These are phyloP conservation scores for Pichia scutulata DNA, from an alignment of 805 yeast genomes.

Conservation along the genomic window DNA sequence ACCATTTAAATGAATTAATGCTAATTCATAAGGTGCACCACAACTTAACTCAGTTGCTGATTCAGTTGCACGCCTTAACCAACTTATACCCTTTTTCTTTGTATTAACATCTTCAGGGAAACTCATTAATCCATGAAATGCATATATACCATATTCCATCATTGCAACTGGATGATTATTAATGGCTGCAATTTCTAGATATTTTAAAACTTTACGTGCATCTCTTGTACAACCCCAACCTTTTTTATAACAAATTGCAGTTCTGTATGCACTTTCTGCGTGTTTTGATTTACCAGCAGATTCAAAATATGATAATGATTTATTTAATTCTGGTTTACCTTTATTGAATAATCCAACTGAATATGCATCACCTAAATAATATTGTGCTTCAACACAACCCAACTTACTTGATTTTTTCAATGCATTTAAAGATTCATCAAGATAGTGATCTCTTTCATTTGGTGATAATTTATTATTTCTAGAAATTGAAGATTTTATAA, in stretches of 20 bases:
- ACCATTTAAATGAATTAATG: conserved; percentile 74
- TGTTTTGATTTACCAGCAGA: conserved; percentile 93
- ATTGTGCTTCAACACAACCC: conserved; percentile 76
- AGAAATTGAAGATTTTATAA: conserved; percentile 35
- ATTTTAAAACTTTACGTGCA: conserved; percentile 77
- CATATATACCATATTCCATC: conserved; percentile 84
- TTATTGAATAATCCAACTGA: conserved; percentile 62
- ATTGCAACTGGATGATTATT: conserved; percentile 95
- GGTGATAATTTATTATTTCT: conserved; percentile 7
- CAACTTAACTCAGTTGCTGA: conserved; percentile 77
- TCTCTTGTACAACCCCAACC: conserved; percentile 91
- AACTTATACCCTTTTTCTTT: conserved; percentile 81
- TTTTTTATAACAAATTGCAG: conserved; percentile 86
- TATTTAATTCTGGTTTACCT: conserved; percentile 70
- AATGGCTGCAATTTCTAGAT: conserved; percentile 77
- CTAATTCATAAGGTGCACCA: conserved; percentile 93
- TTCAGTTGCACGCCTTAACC: conserved; percentile 84
- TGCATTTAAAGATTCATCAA: conserved; percentile 71
- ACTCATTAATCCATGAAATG: conserved; percentile 82
- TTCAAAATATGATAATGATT: conserved; percentile 70
- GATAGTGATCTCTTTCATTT: conserved; percentile 43
- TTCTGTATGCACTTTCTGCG: conserved; percentile 83
- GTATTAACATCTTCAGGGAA: conserved; percentile 56
- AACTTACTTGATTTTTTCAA: conserved; percentile 27
- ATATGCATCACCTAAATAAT: conserved; percentile 82